Base-by-base conservation (phyloP, 1,284 basidiomycete genomes). In the Inonotus obliquus region DNA sequence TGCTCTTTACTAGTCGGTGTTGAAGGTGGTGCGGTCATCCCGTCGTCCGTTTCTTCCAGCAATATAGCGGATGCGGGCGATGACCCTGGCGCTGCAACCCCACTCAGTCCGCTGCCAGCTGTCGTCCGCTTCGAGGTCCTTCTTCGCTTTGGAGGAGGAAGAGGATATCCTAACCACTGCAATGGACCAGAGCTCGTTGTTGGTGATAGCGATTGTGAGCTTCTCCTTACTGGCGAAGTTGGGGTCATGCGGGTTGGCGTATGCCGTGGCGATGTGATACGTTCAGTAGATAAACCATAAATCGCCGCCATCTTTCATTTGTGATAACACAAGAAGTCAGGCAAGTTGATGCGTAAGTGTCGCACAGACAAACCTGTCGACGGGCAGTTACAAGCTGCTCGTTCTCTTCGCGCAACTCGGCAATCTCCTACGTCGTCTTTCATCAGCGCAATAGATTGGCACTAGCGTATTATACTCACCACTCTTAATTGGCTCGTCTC, bases 251-350 rank as follows among this genome's bases (percentile, higher is more conserved):
- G 56, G 17, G 51, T 55, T 17, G 56, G 57, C n/a, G 61, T 53
- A 14, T 57, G 48, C 13, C 57, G 55, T 29, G 61, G 61, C 2
- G 61, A 63, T 3, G 19, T 17, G 5, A 45, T 21, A 17, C 57
- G 29, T n/a, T 58, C 44, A 21, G 51, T 9, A n/a, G 61, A 49
- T 17, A 62, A 37, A 17, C 61, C 61, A 23, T 63, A 63, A 13
- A 63, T 63, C 13, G 39, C 57, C 17, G 61, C 61, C 61, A 63
- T 63, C 61, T 63, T 41, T 10, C 29, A 38, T 52, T 25, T 14
- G 45, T 23, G 29, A 51, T n/a, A 29, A 47, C n/a, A 6, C 19
- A 14, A 14, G 3, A 21, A 44, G 41, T 19, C 41, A n/a, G n/a
- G n/a, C n/a, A 1, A 25, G 21, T 2, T 44, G n/a, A 1, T 21